Percentiles rank a stretch among this genome's conserved stretches.
Evolutionary conservation across 495 filamentous ascomycete species (phyloP).

Genomic region (Penicillium soppii): DNA sequence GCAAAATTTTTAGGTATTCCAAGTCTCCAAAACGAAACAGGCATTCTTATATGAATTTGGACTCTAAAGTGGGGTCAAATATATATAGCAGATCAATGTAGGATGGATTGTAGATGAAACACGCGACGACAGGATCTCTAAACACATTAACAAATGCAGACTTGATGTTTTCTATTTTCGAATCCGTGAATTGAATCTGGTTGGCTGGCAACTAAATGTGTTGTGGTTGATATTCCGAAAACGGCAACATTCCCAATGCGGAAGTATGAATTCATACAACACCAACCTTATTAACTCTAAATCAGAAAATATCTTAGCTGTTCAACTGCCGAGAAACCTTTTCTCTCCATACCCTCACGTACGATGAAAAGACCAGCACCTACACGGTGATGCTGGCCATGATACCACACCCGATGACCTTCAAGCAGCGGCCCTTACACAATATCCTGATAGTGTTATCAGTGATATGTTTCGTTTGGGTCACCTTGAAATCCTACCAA

Average conservation of each 20-base stretch:
- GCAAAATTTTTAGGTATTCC: too few relatives aligned
- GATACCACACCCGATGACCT: background rate
- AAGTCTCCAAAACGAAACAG: too few relatives aligned
- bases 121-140: too few relatives aligned
- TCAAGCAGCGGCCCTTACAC: background rate
- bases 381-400: background rate
- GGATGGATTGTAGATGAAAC: too few relatives aligned
- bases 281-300: background rate
- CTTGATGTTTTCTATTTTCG: too few relatives aligned
- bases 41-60: too few relatives aligned
- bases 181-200: background rate
- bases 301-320: background rate
- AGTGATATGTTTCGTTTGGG: background rate
- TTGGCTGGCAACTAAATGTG: too few relatives aligned
- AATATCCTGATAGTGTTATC: background rate
- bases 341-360: background rate
- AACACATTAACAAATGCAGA: too few relatives aligned
- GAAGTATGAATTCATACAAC: slow-evolving; percentile 1
- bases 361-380: background rate
- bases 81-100: too few relatives aligned
- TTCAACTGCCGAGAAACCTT: background rate
- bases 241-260: slow-evolving; percentile 1
- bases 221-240: background rate
- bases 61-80: too few relatives aligned
- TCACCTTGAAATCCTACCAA: background rate